These are phyloP conservation scores for Talinum fruticosum DNA, from an alignment of 148 eudicot species.

Conservation along the genomic window DNA sequence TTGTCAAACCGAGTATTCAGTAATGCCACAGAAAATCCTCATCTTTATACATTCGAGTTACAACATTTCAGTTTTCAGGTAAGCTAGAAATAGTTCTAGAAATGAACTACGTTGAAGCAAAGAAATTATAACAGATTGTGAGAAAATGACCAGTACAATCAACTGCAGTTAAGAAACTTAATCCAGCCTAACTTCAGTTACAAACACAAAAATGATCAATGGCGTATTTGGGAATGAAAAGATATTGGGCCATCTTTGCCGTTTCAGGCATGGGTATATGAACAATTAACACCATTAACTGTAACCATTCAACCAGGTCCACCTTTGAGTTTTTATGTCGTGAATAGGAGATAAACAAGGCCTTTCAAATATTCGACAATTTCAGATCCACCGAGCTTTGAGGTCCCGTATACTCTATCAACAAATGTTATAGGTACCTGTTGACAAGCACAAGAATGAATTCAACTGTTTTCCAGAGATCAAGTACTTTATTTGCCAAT, in stretches of 20 bases:
- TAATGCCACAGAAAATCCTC: neutral
- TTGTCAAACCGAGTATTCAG: too few relatives aligned
- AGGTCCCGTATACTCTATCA: constrained; percentile 92
- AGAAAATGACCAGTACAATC: neutral
- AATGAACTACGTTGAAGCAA: neutral
- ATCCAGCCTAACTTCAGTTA: neutral
- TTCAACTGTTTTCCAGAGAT: neutral
- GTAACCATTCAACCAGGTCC: neutral
- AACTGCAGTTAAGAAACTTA: neutral
- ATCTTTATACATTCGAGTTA: neutral
- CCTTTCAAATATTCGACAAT: constrained; percentile 87
- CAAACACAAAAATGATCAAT: neutral
- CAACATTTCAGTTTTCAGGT: neutral
- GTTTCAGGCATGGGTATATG: neutral
- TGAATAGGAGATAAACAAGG: constrained; percentile 71
- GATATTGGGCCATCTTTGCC: neutral
- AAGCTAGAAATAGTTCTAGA: neutral
- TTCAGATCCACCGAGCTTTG: constrained; percentile 94
- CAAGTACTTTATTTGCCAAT: neutral
- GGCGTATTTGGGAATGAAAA: neutral
- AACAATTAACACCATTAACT: neutral
- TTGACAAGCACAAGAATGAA: constrained; percentile 12
- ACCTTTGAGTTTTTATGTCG: constrained; percentile 45
- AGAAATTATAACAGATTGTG: neutral
- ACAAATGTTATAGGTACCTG: constrained; percentile 95